Evolutionary conservation across 306 rosid genomes (phyloP).

Genomic region (Trifolium dubium): DNA sequence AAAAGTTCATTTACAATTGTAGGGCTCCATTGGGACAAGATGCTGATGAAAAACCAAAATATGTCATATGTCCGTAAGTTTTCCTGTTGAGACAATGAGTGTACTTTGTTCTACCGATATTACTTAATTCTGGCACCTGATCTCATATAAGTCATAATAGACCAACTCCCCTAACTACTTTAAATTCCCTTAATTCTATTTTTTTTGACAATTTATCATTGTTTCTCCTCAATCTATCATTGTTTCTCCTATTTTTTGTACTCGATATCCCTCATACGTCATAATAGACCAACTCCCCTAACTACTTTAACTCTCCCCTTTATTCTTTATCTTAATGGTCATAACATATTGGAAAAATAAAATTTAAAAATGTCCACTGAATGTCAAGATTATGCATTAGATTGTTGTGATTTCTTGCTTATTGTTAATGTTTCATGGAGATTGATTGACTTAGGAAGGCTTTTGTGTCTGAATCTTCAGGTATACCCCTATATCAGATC

Average conservation of each 20-base stretch:
- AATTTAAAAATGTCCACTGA: neutral
- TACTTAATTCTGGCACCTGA: conserved; percentile 37
- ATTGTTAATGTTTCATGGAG: conserved; percentile 21
- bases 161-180: too few relatives aligned
- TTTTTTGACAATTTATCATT: too few relatives aligned
- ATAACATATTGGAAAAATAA: conserved; percentile 15
- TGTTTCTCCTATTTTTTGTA: neutral
- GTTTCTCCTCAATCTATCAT: neutral
- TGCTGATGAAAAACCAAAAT: conserved; percentile 81
- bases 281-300: neutral
- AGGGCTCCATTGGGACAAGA: conserved; percentile 85
- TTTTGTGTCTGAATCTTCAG: conserved; percentile 49
- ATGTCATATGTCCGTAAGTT: conserved; percentile 87
- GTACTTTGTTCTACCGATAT: conserved; percentile 33
- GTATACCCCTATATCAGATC: conserved; percentile 97
- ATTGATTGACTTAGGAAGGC: conserved; percentile 32
- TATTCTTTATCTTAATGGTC: conserved; percentile 12
- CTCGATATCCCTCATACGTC: neutral
- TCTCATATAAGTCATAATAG: neutral
- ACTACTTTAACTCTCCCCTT: neutral
- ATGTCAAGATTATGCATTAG: conserved; percentile 26
- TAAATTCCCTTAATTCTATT: too few relatives aligned
- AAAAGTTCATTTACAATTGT: conserved; percentile 32
- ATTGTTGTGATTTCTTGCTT: conserved; percentile 25
- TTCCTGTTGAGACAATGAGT: conserved; percentile 32